Conservation (phyloP, 768 basidiomycete species). For the Amyloporia xantha region DNA sequence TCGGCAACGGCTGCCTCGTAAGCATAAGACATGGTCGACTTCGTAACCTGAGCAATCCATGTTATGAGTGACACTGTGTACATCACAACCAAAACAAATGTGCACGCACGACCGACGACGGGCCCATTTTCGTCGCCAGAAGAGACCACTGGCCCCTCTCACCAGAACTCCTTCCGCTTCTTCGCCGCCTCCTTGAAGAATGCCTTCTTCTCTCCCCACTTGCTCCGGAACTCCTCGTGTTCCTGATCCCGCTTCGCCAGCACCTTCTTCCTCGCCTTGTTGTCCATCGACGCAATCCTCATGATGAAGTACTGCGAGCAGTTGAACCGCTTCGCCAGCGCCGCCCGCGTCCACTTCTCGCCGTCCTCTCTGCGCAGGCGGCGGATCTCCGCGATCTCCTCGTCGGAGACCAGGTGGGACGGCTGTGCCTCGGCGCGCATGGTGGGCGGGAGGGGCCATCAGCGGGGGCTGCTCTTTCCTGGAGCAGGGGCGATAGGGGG, state of each 20-base stretch:
- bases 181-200: conserved; percentile 55
- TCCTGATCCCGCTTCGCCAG: conserved; percentile 37
- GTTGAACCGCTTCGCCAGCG: conserved; percentile 71
- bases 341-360: conserved; percentile 47
- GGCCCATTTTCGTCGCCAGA: no score
- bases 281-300: conserved; percentile 55
- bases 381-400: conserved; percentile 49
- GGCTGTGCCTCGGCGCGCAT: conserved; percentile 15
- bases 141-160: no score
- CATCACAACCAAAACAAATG: no score
- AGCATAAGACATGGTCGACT: no score
- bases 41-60: no score
- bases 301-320: conserved; percentile 66
- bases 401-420: conserved; percentile 40
- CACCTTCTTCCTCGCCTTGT: conserved; percentile 38
- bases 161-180: conserved; percentile 52
- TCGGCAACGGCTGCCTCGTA: no score
- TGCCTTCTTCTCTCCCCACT: conserved; percentile 69
- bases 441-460: conserved; percentile 20
- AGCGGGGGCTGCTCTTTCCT: conserved; percentile 26
- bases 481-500: conserved; percentile 68
- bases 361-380: conserved; percentile 55
- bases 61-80: no score
- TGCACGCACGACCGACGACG: no score
- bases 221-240: conserved; percentile 40